These are phyloP conservation scores for Neurospora sp. DNA, from an alignment of 495 filamentous ascomycete genomes.

Conservation along the genomic window DNA sequence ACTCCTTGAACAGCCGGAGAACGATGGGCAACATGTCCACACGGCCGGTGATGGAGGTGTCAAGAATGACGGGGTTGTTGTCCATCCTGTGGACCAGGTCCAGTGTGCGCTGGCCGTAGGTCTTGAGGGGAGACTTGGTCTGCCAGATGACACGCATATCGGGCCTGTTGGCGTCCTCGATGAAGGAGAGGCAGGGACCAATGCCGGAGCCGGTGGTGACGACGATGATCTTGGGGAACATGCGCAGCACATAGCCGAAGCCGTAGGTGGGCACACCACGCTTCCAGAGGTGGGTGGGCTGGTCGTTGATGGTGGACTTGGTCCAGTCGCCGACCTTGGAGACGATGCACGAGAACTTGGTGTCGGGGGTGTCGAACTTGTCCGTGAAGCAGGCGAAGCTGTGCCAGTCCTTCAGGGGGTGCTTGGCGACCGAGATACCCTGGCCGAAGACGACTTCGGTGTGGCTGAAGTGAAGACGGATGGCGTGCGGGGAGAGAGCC, in stretches of 20 bases:
- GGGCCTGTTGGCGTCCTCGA: constrained; percentile 20
- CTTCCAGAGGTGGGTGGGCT: constrained; percentile 44
- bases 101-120: constrained; percentile 34
- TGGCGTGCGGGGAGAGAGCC: constrained; percentile 55
- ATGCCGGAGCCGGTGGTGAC: constrained; percentile 66
- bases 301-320: constrained; percentile 37
- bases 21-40: constrained; percentile 41
- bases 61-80: constrained; percentile 29
- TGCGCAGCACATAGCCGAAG: constrained; percentile 50
- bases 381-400: constrained; percentile 67
- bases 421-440: constrained; percentile 40
- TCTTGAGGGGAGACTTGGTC: constrained; percentile 30
- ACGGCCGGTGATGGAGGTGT: constrained; percentile 29
- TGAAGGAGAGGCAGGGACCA: constrained; percentile 44
- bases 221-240: constrained; percentile 52
- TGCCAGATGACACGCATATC: constrained; percentile 35
- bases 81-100: constrained; percentile 29
- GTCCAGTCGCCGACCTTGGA: constrained; percentile 69
- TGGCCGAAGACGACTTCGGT: constrained; percentile 38
- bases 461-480: constrained; percentile 58
- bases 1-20: constrained; percentile 44
- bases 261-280: constrained; percentile 44
- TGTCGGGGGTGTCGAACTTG: constrained; percentile 20
- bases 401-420: constrained; percentile 67
- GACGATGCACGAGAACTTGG: constrained; percentile 48